Evolutionary conservation across 805 yeast species (phyloP).

Genomic region (Hagleromyces aurorensis): DNA sequence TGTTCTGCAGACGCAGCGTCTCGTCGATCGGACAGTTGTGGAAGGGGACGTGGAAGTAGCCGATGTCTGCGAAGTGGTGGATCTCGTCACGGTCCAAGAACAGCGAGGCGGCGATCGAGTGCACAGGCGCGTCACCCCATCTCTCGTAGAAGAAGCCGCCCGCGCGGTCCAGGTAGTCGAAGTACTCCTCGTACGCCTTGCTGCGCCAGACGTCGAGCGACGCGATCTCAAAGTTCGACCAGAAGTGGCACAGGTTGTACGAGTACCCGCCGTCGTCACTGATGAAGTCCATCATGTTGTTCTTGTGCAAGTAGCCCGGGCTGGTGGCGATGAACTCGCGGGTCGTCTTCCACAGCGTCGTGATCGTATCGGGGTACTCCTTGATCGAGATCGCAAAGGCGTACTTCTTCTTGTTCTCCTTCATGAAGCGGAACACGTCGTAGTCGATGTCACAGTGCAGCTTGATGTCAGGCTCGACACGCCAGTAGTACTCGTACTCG

Average conservation of each 20-base stretch:
- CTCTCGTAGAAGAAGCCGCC: slow-evolving; percentile 93
- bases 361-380: slow-evolving; percentile 65
- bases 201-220: slow-evolving; percentile 67
- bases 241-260: slow-evolving; percentile 79
- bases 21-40: slow-evolving; percentile 68
- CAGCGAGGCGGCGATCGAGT: slow-evolving; percentile 77
- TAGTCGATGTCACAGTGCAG: slow-evolving; percentile 76
- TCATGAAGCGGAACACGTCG: slow-evolving; percentile 77
- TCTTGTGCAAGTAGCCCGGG: slow-evolving; percentile 51
- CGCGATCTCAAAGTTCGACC: slow-evolving; percentile 87
- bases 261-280: slow-evolving; percentile 63
- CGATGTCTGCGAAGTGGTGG: slow-evolving; percentile 79
- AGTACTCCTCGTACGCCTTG: slow-evolving; percentile 61
- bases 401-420: slow-evolving; percentile 63
- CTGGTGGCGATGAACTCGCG: slow-evolving; percentile 48
- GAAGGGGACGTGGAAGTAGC: slow-evolving; percentile 80
- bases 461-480: slow-evolving; percentile 83
- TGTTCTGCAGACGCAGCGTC: slow-evolving; percentile 46
- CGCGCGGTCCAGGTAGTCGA: slow-evolving; percentile 62
- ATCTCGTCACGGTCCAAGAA: slow-evolving; percentile 62
- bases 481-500: slow-evolving; percentile 88
- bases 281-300: slow-evolving; percentile 63
- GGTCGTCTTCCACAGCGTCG: slow-evolving; percentile 70
- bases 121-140: slow-evolving; percentile 95
- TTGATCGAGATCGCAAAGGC: slow-evolving; percentile 74